A percentile compares a stretch with the other conserved stretches of the same genome.
phyloP scores from a whole-genome alignment of 805 yeast genomes.

The Candida morakotiae region DNA sequence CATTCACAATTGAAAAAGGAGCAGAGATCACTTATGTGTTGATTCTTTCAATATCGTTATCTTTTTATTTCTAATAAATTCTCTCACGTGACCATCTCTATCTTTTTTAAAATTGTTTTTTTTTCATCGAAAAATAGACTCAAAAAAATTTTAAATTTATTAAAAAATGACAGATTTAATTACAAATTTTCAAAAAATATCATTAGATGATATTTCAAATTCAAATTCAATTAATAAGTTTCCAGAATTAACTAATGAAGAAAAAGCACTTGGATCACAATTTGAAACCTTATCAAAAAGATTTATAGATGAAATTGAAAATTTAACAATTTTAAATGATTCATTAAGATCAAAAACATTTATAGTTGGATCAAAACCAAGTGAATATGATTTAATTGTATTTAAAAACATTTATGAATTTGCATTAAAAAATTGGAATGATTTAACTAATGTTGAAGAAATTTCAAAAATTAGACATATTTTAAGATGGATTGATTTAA shows the following conservation, averaged over 20 bases:
- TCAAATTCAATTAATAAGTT: conserved; percentile 14
- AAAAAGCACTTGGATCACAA: conserved; percentile 72
- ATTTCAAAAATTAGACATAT: conserved; percentile 73
- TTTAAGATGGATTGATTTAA: conserved; percentile 86
- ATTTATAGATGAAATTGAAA: conserved; percentile 43
- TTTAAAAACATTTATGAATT: conserved; percentile 64
- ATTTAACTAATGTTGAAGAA: conserved; percentile 41
- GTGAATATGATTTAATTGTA: conserved; percentile 67
- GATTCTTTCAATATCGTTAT: too few relatives aligned
- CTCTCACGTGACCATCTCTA: too few relatives aligned
- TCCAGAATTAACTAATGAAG: conserved; percentile 37
- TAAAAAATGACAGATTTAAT: conserved; percentile 29
- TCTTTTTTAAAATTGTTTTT: too few relatives aligned
- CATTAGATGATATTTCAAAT: conserved; percentile 22
- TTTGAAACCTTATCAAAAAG: conserved; percentile 71
- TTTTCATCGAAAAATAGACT: too few relatives aligned
- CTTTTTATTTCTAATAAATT: too few relatives aligned
- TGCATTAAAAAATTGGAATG: conserved; percentile 48
- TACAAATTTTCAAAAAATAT: conserved; percentile 24
- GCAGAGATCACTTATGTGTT: too few relatives aligned
- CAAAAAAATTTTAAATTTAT: background rate
- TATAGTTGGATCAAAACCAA: conserved; percentile 61
- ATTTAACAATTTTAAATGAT: conserved; percentile 53
- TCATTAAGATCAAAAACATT: conserved; percentile 67
- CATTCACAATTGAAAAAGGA: too few relatives aligned